Conservation (phyloP, 495 filamentous ascomycete species). For the Daldinia grandis region DNA sequence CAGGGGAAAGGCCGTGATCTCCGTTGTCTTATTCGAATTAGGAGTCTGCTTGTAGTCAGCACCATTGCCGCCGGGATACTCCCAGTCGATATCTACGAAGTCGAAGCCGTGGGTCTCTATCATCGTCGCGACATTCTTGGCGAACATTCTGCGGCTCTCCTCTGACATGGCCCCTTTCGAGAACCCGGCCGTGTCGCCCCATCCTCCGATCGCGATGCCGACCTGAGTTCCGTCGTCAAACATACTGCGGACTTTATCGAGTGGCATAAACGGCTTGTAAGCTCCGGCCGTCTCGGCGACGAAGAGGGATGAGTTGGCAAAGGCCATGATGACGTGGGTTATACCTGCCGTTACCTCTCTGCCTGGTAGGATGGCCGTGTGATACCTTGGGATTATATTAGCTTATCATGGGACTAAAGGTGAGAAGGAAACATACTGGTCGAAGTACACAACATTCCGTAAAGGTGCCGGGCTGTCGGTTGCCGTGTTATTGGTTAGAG, state of each 20-base stretch:
- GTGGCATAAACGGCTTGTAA: constrained; percentile 59
- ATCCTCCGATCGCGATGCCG: constrained; percentile 69
- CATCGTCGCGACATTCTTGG: constrained; percentile 64
- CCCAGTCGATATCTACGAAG: constrained; percentile 71
- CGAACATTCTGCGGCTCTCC: constrained; percentile 57
- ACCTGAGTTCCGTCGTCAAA: constrained; percentile 62
- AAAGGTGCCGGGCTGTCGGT: not conserved
- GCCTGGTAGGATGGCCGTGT: constrained; percentile 35
- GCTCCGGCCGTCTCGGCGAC: constrained; percentile 52
- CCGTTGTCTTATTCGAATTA: constrained; percentile 60
- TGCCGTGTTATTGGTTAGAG: not conserved
- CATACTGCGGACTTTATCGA: constrained; percentile 56
- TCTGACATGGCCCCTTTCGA: constrained; percentile 55
- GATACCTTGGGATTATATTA: constrained; percentile 34
- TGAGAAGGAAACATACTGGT: constrained; percentile 22
- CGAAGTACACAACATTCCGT: constrained; percentile 33
- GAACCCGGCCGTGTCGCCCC: constrained; percentile 67
- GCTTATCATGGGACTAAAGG: not conserved
- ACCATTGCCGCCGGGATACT: constrained; percentile 73
- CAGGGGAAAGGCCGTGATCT: constrained; percentile 66
- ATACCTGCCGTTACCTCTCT: constrained; percentile 47
- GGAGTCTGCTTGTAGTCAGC: constrained; percentile 60
- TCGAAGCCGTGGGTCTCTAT: constrained; percentile 62
- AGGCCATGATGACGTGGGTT: constrained; percentile 66
- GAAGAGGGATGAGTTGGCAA: constrained; percentile 62